Evolutionary conservation across 1,139 yeast species (phyloP).

Genomic region (Pichia sp.): DNA sequence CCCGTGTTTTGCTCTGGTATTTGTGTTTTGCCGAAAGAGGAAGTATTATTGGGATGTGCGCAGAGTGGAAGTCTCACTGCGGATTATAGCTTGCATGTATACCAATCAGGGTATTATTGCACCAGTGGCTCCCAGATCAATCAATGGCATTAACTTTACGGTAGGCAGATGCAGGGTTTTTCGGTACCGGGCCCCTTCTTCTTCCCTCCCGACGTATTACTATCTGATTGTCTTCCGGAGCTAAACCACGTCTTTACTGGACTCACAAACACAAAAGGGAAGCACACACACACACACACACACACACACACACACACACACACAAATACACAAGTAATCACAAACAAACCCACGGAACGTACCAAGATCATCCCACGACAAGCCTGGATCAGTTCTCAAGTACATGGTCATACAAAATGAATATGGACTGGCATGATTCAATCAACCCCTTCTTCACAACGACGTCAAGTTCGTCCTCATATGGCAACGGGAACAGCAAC

Average conservation of each 20-base stretch:
- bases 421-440: constrained; percentile 13
- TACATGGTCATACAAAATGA: constrained; percentile 3
- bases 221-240: too few species aligned
- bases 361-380: neutral
- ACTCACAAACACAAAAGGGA: neutral
- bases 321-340: too few species aligned
- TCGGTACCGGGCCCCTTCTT: neutral
- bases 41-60: constrained; percentile 8
- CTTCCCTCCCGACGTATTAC: neutral
- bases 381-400: neutral
- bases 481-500: neutral
- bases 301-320: neutral
- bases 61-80: neutral
- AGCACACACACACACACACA: neutral
- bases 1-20: constrained; percentile 4
- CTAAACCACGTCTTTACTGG: too few species aligned
- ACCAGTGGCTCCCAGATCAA: neutral
- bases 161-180: neutral
- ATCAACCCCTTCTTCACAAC: constrained; percentile 12
- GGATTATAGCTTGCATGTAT: neutral
- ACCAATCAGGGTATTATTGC: neutral
- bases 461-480: neutral
- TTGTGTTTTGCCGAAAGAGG: constrained; percentile 15
- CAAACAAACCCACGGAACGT: neutral
- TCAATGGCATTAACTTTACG: neutral